Evolutionary conservation across 2,329 filamentous ascomycete species (phyloP), one percentile per base, ranked within the genome.

Genomic region (Beauveria sp.): DNA sequence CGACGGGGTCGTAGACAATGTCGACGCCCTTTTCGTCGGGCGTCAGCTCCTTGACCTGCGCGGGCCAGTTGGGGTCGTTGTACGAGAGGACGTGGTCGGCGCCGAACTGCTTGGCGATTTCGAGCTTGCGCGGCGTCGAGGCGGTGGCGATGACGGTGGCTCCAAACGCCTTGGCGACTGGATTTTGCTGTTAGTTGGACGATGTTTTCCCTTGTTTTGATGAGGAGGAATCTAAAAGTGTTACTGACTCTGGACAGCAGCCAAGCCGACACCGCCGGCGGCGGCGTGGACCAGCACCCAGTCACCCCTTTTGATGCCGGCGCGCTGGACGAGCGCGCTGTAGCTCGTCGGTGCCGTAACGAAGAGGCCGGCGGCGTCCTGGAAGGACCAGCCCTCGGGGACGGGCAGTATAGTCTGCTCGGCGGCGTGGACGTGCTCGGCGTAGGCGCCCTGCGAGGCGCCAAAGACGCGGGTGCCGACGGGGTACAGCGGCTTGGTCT

Each of bases 121-220:
- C 83, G 9, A 92, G 82, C 77, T 98, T 98, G 58, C 88, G 85
- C 67, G 84, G 74, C 1, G 89, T 90, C 1, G 92, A 91, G 0
- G 92, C 93, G 0, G 93, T 97, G 5, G 93, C 93, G 64, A 98
- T 88, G n/a, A 98, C 93, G 3, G 83, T 95, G 10, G 93, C 93
- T 7, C 93, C 93, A 57, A 89, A 87, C 0, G 93, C 93, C 76
- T 97, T 97, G 31, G 93, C 93, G 64, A 98, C 79, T 80, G 52
- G 1, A 24, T 46, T 45, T 14, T 7, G 14, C 9, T 24, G 56
- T 59, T 31, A 51, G 46, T n/a, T 20, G 34, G 14, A n/a, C 9
- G 10, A 6, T 38, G 5, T 38, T 38, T 38, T 0, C 12, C 31
- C 10, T 10, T 0, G 3, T 6, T 14, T 16, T 38, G 5, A 38